Evolutionary conservation across 768 basidiomycete species (phyloP).

Genomic region (Pisolithus orientalis): DNA sequence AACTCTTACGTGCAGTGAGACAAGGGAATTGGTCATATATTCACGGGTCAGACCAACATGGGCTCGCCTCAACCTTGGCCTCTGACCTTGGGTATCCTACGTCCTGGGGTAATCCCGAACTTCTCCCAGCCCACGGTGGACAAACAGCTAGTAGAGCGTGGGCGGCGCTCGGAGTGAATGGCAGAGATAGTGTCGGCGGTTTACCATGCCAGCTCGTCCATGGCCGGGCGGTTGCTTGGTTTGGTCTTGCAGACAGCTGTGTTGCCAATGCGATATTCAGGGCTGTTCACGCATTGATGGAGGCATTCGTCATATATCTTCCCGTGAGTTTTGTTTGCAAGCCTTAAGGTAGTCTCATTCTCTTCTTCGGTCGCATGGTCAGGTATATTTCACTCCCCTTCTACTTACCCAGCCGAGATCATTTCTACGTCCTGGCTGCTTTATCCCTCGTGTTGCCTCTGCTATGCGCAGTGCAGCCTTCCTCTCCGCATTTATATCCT

Average conservation of each 20-base stretch:
- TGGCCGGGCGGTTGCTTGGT: conserved; percentile 39
- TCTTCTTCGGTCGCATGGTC: background rate
- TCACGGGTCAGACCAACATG: conserved; percentile 31
- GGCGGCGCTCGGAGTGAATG: conserved; percentile 48
- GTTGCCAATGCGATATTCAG: conserved; percentile 51
- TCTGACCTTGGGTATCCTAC: conserved; percentile 51
- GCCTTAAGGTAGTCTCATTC: too few species aligned
- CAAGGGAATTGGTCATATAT: conserved; percentile 56
- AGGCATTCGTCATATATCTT: conserved; percentile 62
- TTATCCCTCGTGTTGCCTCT: conserved; percentile 38
- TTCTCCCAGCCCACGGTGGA: conserved; percentile 62
- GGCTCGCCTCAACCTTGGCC: conserved; percentile 43
- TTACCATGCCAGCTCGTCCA: conserved; percentile 76
- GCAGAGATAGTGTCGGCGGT: conserved; percentile 54
- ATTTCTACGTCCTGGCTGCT: conserved; percentile 39
- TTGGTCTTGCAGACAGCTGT: conserved; percentile 52
- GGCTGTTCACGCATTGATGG: conserved; percentile 48
- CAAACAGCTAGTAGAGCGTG: conserved; percentile 44
- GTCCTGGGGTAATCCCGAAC: conserved; percentile 55
- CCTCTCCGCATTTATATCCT: conserved; percentile 63
- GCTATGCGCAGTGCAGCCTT: conserved; percentile 64
- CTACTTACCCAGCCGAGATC: conserved; percentile 52
- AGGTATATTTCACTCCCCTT: conserved; percentile 69
- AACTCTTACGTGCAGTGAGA: conserved; percentile 48
- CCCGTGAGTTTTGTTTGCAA: conserved; percentile 45